Evolutionary conservation across 1,284 basidiomycete genomes (phyloP).

Genomic region (Hymenochaete sp.): DNA sequence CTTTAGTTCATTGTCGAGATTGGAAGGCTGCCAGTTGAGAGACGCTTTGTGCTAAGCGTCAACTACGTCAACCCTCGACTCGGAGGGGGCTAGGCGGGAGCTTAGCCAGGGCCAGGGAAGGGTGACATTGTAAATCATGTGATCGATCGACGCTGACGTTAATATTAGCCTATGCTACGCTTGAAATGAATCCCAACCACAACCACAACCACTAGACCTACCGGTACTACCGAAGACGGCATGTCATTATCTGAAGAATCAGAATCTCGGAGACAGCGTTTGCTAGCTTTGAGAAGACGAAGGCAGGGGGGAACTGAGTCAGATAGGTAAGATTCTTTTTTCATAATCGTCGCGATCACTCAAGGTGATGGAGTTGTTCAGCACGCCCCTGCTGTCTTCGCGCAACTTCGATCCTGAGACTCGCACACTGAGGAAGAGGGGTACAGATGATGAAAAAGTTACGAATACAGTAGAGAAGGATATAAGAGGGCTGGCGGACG

Average conservation of each 20-base stretch:
- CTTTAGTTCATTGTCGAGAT: no score
- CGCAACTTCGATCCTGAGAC: constrained; percentile 85
- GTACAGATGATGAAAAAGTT: constrained; percentile 41
- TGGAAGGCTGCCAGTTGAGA: no score
- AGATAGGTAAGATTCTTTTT: constrained; percentile 23
- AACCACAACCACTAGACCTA: neutral
- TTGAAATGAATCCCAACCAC: no score
- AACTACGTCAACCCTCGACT: no score
- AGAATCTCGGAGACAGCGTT: constrained; percentile 78
- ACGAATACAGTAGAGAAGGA: constrained; percentile 85
- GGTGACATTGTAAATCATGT: no score
- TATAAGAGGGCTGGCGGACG: constrained; percentile 76
- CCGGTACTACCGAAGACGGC: neutral
- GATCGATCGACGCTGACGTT: no score
- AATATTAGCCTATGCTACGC: no score
- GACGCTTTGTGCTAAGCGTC: no score
- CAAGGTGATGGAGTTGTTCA: no score
- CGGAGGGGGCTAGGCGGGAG: no score
- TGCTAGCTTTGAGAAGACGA: constrained; percentile 68
- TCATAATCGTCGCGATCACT: neutral
- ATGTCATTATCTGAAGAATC: constrained; percentile 82
- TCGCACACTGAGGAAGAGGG: constrained; percentile 63
- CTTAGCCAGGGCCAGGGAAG: no score
- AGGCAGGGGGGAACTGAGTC: constrained; percentile 49
- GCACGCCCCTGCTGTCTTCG: constrained; percentile 66